Evolutionary conservation across 2,329 filamentous ascomycete genomes (phyloP).

Genomic region (Gremmenia infestans): DNA sequence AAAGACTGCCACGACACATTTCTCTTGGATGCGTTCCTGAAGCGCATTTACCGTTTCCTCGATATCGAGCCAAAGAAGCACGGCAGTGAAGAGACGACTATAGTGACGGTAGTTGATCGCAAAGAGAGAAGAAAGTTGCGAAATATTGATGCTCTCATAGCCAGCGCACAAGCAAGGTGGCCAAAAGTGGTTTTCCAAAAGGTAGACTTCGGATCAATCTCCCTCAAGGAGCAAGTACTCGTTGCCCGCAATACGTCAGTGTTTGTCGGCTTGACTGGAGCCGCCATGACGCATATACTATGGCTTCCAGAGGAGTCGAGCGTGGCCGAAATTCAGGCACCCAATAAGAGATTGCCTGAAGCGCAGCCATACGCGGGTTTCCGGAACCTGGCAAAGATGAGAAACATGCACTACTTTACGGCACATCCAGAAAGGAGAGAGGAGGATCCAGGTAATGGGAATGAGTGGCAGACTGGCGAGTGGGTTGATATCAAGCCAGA

Average conservation of each 20-base stretch:
- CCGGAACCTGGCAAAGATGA: constrained; percentile 8
- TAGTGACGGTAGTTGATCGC: constrained; percentile 23
- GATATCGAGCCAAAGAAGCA: constrained; percentile 1
- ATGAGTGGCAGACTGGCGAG: constrained; percentile 18
- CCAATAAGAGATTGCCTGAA: constrained; percentile 1
- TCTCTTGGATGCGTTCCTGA: constrained; percentile 15
- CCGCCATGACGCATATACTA: constrained; percentile 24
- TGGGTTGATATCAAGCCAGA: constrained; percentile 20
- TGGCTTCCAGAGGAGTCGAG: constrained; percentile 23
- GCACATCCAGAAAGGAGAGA: constrained; percentile 3
- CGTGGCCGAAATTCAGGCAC: constrained; percentile 14
- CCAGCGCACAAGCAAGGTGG: constrained; percentile 10
- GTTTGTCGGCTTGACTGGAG: constrained; percentile 24
- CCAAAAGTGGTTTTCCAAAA: constrained; percentile 17
- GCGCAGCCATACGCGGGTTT: constrained; percentile 5
- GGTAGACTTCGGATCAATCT: constrained; percentile 18
- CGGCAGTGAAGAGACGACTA: not conserved
- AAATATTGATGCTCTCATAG: constrained; percentile 12
- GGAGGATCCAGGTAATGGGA: not conserved
- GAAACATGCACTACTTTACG: constrained; percentile 12
- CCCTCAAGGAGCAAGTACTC: constrained; percentile 21
- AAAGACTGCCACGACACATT: constrained; percentile 10
- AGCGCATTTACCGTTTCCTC: constrained; percentile 9
- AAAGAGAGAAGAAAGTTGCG: constrained; percentile 18
- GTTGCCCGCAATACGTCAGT: constrained; percentile 20